Base-by-base conservation (phyloP, 2,329 filamentous ascomycete species). In the Intubia oerlemansii region DNA sequence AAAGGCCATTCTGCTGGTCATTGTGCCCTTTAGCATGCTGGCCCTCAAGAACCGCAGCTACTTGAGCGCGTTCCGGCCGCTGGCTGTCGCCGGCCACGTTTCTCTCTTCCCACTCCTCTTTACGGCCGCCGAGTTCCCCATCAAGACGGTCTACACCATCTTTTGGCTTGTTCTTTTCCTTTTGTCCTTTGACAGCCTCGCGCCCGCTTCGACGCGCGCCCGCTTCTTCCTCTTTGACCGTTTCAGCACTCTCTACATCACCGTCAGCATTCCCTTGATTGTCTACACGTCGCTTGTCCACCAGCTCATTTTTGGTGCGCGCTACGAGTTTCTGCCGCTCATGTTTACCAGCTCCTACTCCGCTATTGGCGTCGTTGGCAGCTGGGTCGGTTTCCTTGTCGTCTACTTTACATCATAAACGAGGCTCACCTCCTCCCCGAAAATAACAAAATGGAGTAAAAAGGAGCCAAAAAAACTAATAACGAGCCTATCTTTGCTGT, bases 341-440 rank as follows among this genome's bases (percentile, higher is more conserved):
- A 95, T 98, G 85, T 88, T 95, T 46, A 93, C 74, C 40, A 95
- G 85, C 56, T 77, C 79, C 10, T 98, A 95, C 50, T 80, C 77
- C 19, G 88, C 88, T 5, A 58, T 95, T 33, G 88, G 88, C n/a
- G 84, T 95, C 1, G 70, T 93, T 12, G 82, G 81, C 4, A 95
- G 88, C 52, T 95, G 85, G 85, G 43, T 93, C 23, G 84, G 88
- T 8, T 93, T 92, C 47, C 68, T 84, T 55, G 78, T 91, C 18
- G 82, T 95, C 28, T 95, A 85, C 52, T 84, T 93, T 42, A 58
- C 61, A 6, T 62, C 60, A 19, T 66, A 49, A 23, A 18, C n/a
- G n/a, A n/a, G n/a, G n/a, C n/a, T n/a, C n/a, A n/a, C n/a, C n/a
- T n/a, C n/a, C n/a, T n/a, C n/a, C n/a, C 10, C 14, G n/a, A 13